A percentile compares a stretch with the other conserved stretches of the same genome.
Conservation (phyloP, 148 eudicot genomes). For the Vaccinium darrowii region DNA sequence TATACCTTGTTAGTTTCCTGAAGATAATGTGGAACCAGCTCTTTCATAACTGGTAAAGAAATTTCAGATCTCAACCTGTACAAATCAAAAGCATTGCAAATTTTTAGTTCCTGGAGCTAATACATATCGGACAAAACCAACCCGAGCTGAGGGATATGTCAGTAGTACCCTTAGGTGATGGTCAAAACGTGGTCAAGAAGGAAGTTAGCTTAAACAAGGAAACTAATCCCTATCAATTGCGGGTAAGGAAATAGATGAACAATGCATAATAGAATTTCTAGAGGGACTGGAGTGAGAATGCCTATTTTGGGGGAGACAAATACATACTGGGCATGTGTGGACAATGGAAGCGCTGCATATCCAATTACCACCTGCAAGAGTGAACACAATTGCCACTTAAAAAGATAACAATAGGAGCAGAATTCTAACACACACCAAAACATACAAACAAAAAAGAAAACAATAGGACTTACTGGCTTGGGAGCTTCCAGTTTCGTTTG, state of each 20-base stretch:
- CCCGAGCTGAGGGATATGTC: not conserved
- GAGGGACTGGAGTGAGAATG: not conserved
- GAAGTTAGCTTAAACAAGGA: not conserved
- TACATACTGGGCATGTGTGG: slow-evolving; percentile 82
- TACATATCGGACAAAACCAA: not conserved
- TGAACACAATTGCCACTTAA: slow-evolving; percentile 18
- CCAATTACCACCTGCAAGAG: slow-evolving; percentile 85
- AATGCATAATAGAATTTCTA: not conserved
- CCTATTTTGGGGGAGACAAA: not conserved
- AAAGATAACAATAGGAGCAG: not conserved
- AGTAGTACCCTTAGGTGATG: not conserved
- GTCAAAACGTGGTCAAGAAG: not conserved
- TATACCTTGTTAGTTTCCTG: slow-evolving; percentile 90
- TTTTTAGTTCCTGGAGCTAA: not conserved
- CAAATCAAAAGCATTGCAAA: slow-evolving; percentile 7
- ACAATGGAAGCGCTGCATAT: slow-evolving; percentile 82
- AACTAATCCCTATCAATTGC: not conserved
- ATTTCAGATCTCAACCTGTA: slow-evolving; percentile 89
- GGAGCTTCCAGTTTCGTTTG: slow-evolving; percentile 98
- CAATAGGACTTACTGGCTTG: slow-evolving; percentile 61
- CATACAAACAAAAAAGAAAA: not conserved
- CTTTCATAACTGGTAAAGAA: slow-evolving; percentile 81
- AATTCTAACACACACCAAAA: not conserved
- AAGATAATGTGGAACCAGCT: slow-evolving; percentile 97
- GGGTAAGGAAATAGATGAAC: not conserved